Percentiles rank a stretch among this genome's conserved stretches.
Conservation (phyloP, 225 moss, liverwort and hornwort species). For the Pleurozium schreberi region DNA sequence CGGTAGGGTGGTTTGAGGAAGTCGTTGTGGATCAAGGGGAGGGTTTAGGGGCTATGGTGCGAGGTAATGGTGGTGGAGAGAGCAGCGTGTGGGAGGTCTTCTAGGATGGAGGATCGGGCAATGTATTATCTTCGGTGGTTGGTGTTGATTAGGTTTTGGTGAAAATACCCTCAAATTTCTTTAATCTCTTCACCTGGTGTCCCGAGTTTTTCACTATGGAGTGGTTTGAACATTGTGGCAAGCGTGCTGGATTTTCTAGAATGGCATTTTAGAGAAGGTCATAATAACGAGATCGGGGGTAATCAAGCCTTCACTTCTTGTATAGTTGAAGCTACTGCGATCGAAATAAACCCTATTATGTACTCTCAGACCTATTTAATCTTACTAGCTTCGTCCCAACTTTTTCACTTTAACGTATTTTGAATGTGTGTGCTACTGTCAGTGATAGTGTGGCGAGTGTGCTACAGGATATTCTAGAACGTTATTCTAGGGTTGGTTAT, state of each 20-base stretch:
- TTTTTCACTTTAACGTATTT: neutral
- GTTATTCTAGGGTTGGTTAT: neutral
- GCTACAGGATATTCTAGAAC: neutral
- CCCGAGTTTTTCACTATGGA: neutral
- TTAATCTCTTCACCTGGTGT: neutral
- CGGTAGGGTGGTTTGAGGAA: neutral
- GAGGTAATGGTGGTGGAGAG: neutral
- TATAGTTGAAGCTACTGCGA: neutral
- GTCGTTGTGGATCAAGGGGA: neutral
- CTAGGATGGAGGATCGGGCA: neutral
- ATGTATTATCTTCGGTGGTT: neutral
- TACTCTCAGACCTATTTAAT: neutral
- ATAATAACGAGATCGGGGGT: neutral
- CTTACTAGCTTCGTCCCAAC: neutral
- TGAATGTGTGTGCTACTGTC: neutral
- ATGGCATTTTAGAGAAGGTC: neutral
- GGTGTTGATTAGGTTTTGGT: neutral
- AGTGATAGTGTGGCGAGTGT: neutral
- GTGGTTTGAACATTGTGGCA: neutral
- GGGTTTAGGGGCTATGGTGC: neutral
- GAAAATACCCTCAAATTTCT: neutral
- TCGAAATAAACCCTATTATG: neutral
- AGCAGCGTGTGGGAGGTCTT: neutral
- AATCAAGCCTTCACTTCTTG: neutral
- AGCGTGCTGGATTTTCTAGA: neutral